Evolutionary conservation across 805 yeast genomes (phyloP).

Genomic region (Hemisphaericaspora nanyangensis): DNA sequence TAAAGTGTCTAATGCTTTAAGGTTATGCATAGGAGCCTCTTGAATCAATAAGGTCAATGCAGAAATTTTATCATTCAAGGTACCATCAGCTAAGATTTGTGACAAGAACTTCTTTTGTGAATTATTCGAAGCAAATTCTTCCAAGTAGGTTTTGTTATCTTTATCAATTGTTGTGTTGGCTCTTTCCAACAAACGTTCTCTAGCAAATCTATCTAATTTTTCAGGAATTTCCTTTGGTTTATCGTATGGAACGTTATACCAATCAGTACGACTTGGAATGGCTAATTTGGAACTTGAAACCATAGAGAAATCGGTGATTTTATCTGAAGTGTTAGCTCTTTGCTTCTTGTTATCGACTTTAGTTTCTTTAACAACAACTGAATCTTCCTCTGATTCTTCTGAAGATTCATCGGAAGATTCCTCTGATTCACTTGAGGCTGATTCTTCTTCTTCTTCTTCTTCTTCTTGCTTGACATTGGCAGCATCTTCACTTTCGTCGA

Average conservation of each 20-base stretch:
- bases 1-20: constrained; percentile 77
- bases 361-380: constrained; percentile 13
- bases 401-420: constrained; percentile 21
- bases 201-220: constrained; percentile 48
- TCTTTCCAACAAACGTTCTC: constrained; percentile 57
- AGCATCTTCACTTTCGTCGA: constrained; percentile 16
- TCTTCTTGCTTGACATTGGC: no score
- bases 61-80: constrained; percentile 89
- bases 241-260: constrained; percentile 61
- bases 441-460: constrained; percentile 13
- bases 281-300: constrained; percentile 54
- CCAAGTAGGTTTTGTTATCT: constrained; percentile 69
- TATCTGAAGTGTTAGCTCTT: constrained; percentile 18
- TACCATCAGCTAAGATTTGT: constrained; percentile 87
- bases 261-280: constrained; percentile 63
- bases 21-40: constrained; percentile 90
- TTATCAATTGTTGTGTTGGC: constrained; percentile 63
- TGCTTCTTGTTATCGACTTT: constrained; percentile 19
- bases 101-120: constrained; percentile 86
- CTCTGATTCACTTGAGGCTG: constrained; percentile 21
- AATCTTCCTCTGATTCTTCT: constrained; percentile 13
- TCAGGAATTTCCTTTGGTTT: constrained; percentile 21
- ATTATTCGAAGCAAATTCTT: constrained; percentile 68
- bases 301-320: constrained; percentile 38
- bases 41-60: constrained; percentile 90